Percentiles rank a stretch among this genome's conserved stretches.
phyloP scores from a whole-genome alignment of 2,329 filamentous ascomycete genomes.

The Colletotrichum godetiae region DNA sequence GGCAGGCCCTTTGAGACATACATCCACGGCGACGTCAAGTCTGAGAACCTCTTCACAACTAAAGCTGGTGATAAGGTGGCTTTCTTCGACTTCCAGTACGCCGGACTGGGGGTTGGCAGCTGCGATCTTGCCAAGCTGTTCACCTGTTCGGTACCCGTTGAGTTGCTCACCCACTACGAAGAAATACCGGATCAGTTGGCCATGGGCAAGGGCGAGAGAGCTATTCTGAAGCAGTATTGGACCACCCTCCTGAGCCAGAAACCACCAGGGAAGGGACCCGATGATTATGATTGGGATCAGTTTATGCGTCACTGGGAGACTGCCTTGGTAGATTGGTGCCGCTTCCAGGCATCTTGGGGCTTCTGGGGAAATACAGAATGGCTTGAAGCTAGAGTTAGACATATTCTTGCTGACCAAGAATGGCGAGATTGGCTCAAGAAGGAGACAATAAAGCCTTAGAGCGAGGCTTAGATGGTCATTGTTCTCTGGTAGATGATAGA shows the following conservation, averaged over 20 bases:
- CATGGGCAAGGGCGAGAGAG: constrained; percentile 63
- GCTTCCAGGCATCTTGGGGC: constrained; percentile 70
- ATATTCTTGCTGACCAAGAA: constrained; percentile 55
- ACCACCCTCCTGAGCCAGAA: constrained; percentile 44
- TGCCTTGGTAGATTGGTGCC: constrained; percentile 75
- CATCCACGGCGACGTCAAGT: constrained; percentile 78
- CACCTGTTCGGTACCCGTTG: constrained; percentile 71
- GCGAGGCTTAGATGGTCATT: neutral
- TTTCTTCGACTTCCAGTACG: constrained; percentile 78
- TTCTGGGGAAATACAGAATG: constrained; percentile 71
- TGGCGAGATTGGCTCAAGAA: constrained; percentile 59
- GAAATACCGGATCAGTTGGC: constrained; percentile 50
- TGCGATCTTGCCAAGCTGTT: constrained; percentile 76
- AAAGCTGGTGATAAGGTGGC: constrained; percentile 61
- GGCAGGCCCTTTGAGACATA: constrained; percentile 62
- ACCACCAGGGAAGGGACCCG: constrained; percentile 36
- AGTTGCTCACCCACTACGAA: constrained; percentile 55
- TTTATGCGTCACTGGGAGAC: constrained; percentile 74
- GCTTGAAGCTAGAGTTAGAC: constrained; percentile 65
- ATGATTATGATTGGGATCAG: constrained; percentile 62
- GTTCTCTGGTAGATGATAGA: neutral
- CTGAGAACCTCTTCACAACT: constrained; percentile 73
- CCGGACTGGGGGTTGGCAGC: constrained; percentile 71
- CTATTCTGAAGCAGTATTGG: constrained; percentile 63
- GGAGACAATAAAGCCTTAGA: constrained; percentile 22